Base-by-base conservation (phyloP, 441 rosid genomes). In the Populus hybrid region DNA sequence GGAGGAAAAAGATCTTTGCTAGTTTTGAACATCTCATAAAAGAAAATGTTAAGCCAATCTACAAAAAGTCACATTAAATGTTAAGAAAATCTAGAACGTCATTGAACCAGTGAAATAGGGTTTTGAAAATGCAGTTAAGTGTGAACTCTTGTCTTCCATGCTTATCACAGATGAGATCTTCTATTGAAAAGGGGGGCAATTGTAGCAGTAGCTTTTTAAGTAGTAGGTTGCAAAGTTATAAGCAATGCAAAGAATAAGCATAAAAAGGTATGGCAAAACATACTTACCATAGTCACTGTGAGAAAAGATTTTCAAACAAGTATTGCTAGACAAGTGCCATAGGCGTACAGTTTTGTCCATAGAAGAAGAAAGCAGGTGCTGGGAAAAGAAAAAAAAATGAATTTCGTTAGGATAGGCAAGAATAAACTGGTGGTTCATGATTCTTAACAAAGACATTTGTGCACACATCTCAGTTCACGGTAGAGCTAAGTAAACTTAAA, bases 201-300 rank as follows among this genome's bases (percentile, higher is more conserved):
- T 12, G 7, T 7, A 63, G 38, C 14, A 72, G 68, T 69, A 45
- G 28, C 76, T 23, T 71, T 74, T 28, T 29, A 69, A 31, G 66
- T 28, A 75, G 14, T 61, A 7, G 65, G 35, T 9, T 5, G n/a
- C 18, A 33, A 65, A 72, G 8, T 42, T 31, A 16, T 7, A 45
- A 16, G 31, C 56, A 5, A 66, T 7, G 35, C 38, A 29, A 31
- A 35, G 35, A 72, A 12, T n/a, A 28, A 76, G 9, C 59, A 79
- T 21, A 74, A 68, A 72, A 81, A 36, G 69, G 26, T 35, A 76
- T 36, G 53, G 68, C 20, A 50, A 50, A 76, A 79, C 29, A 50
- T 45, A 81, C 92, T 87, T 82, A 92, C 96, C 96, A 68, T 89
- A 90, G 82, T 89, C 90, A 67, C 86, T 90, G 82, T 90, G 96